These are phyloP conservation scores for Fragaria iinumae DNA, from an alignment of 306 rosid genomes.

Conservation along the genomic window DNA sequence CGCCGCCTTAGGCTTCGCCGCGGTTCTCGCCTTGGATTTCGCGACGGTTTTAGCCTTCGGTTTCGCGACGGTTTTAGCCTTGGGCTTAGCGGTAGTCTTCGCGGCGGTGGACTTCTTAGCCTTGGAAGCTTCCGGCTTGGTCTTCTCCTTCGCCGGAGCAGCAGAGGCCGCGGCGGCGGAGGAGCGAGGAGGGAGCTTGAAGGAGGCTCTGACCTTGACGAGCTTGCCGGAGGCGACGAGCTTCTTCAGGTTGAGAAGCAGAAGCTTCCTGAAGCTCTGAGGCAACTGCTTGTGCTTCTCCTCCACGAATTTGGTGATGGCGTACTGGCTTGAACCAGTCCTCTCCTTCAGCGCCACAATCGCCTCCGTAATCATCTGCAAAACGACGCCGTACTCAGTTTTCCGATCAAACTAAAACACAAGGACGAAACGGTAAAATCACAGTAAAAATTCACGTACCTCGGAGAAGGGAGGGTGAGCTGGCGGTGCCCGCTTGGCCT, in stretches of 20 bases:
- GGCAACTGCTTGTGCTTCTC: slow-evolving; percentile 60
- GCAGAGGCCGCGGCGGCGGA: slow-evolving; percentile 1
- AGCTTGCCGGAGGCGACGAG: slow-evolving; percentile 63
- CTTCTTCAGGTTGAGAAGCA: slow-evolving; percentile 60
- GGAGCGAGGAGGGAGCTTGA: slow-evolving; percentile 52
- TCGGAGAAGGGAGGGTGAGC: slow-evolving; percentile 43
- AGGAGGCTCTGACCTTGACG: slow-evolving; percentile 75
- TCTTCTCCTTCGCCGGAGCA: slow-evolving; percentile 25
- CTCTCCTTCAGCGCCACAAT: slow-evolving; percentile 46
- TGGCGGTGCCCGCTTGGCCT: slow-evolving; percentile 28
- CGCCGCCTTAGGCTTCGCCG: slow-evolving; percentile 17
- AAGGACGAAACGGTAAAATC: not conserved
- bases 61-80: not conserved
- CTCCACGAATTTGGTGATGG: slow-evolving; percentile 42
- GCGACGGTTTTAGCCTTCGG: slow-evolving; percentile 13
- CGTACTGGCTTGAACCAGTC: slow-evolving; percentile 50
- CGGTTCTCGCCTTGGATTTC: slow-evolving; percentile 17
- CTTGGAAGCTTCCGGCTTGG: slow-evolving; percentile 19
- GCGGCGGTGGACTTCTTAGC: slow-evolving; percentile 16
- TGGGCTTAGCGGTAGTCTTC: slow-evolving; percentile 26
- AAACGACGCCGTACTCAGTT: not conserved
- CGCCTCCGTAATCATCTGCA: slow-evolving; percentile 44
- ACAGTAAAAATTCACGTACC: not conserved
- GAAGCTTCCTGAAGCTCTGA: slow-evolving; percentile 55
- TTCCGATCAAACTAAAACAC: not conserved